phyloP scores from a whole-genome alignment of 2,329 filamentous ascomycete species.

The Penicillium sp. region DNA sequence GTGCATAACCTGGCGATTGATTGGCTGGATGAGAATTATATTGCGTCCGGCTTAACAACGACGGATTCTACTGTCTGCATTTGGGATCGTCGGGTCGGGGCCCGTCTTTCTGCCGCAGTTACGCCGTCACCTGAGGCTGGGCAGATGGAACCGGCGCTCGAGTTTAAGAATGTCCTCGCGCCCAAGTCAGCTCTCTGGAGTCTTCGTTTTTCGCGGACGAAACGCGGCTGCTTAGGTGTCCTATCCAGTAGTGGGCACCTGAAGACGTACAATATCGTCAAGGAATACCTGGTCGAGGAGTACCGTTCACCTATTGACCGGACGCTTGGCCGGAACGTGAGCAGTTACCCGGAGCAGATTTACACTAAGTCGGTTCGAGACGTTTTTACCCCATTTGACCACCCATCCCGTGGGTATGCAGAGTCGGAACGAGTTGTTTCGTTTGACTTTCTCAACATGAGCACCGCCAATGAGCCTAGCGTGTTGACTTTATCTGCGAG shows the following conservation, averaged over 20 bases:
- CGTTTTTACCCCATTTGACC: conserved; percentile 51
- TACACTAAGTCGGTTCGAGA: conserved; percentile 54
- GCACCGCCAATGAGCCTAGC: conserved; percentile 53
- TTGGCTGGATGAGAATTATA: conserved; percentile 68
- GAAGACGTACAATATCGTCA: conserved; percentile 60
- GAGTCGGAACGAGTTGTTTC: conserved; percentile 59
- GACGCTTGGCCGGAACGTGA: conserved; percentile 45
- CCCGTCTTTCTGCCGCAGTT: conserved; percentile 43
- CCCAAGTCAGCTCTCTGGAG: conserved; percentile 63
- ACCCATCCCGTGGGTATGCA: conserved; percentile 48
- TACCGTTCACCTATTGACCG: conserved; percentile 45
- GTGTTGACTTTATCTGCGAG: conserved; percentile 59
- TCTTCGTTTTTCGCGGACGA: conserved; percentile 63
- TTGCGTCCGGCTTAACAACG: conserved; percentile 61
- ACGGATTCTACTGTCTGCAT: conserved; percentile 64
- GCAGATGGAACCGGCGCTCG: conserved; percentile 58
- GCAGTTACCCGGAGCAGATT: conserved; percentile 48
- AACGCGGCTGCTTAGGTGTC: conserved; percentile 62
- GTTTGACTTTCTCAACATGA: conserved; percentile 64
- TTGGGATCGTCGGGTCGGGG: conserved; percentile 63
- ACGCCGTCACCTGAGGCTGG: conserved; percentile 37
- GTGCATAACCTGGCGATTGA: conserved; percentile 69
- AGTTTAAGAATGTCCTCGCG: conserved; percentile 60
- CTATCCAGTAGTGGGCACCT: conserved; percentile 65
- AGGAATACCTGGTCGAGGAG: conserved; percentile 52